Conservation (phyloP, 163 green algal genomes). For the Chlorella variabilis region DNA sequence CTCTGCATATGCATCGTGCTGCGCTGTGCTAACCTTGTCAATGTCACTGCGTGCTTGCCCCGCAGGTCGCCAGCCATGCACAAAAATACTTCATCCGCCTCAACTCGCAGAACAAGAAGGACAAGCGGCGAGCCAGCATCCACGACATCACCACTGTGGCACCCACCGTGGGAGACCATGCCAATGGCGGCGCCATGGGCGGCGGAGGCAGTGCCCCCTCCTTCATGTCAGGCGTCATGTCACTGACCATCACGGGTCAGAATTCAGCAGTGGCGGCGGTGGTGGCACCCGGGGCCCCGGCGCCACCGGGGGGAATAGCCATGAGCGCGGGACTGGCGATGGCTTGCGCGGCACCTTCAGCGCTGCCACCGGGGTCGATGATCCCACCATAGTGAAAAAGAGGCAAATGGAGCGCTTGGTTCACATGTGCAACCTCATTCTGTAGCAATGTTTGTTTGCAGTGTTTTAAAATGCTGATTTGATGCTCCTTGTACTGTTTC, state of each 20-base stretch:
- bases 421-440: no score
- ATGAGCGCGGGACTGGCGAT: not conserved
- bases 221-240: no score
- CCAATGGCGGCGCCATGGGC: not conserved
- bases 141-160: constrained; percentile 73
- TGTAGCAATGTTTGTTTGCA: no score
- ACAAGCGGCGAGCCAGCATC: constrained; percentile 87
- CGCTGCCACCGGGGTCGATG: no score
- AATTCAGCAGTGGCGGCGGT: constrained; percentile 28
- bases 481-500: no score
- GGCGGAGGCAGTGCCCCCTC: not conserved
- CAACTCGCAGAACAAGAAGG: constrained; percentile 89
- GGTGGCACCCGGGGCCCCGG: constrained; percentile 1
- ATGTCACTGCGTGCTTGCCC: no score
- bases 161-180: not conserved
- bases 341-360: no score
- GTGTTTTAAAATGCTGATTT: no score
- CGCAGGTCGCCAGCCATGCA: constrained; percentile 91
- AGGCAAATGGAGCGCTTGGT: no score
- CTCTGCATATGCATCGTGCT: no score
- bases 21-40: no score
- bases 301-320: not conserved
- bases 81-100: constrained; percentile 98
- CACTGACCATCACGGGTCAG: constrained; percentile 35
- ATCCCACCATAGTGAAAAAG: no score